Conservation (phyloP, 2,329 filamentous ascomycete species). For the Pseudogymnoascus sp. region DNA sequence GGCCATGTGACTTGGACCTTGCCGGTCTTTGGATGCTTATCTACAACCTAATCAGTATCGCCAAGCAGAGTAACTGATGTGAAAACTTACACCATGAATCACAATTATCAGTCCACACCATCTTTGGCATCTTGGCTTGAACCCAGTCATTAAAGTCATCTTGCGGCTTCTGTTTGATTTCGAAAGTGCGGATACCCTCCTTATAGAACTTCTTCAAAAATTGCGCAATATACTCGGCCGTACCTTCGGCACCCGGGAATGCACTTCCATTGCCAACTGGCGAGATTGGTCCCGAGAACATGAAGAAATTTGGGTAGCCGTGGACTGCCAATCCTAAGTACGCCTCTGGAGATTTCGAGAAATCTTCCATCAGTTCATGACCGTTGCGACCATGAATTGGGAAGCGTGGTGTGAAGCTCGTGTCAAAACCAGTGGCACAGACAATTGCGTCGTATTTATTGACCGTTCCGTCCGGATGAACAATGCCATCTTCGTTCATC, state of each 20-base stretch:
- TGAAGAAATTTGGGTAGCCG: conserved; percentile 16
- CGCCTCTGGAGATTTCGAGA: conserved; percentile 19
- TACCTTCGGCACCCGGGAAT: conserved; percentile 27
- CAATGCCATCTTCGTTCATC: not conserved
- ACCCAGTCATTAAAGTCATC: conserved; percentile 36
- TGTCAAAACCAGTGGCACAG: conserved; percentile 33
- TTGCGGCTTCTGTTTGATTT: conserved; percentile 32
- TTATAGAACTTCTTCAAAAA: conserved; percentile 29
- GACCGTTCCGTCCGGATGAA: not conserved
- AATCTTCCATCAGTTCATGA: conserved; percentile 19
- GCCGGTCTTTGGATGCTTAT: conserved; percentile 36
- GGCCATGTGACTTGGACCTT: conserved; percentile 39
- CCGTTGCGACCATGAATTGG: conserved; percentile 21
- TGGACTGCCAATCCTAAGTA: conserved; percentile 23
- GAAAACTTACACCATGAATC: conserved; percentile 37
- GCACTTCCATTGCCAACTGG: conserved; percentile 24
- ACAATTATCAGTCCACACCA: conserved; percentile 35
- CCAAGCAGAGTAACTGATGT: no score
- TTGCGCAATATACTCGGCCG: conserved; percentile 30
- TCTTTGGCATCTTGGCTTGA: conserved; percentile 38
- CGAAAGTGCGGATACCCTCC: conserved; percentile 31
- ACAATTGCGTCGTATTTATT: conserved; percentile 31
- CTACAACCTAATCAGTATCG: no score
- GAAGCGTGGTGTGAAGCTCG: conserved; percentile 25
- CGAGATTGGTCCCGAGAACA: conserved; percentile 25